These are phyloP conservation scores for Phytophthora citricola DNA, from an alignment of 352 stramenopile species.

Conservation along the genomic window DNA sequence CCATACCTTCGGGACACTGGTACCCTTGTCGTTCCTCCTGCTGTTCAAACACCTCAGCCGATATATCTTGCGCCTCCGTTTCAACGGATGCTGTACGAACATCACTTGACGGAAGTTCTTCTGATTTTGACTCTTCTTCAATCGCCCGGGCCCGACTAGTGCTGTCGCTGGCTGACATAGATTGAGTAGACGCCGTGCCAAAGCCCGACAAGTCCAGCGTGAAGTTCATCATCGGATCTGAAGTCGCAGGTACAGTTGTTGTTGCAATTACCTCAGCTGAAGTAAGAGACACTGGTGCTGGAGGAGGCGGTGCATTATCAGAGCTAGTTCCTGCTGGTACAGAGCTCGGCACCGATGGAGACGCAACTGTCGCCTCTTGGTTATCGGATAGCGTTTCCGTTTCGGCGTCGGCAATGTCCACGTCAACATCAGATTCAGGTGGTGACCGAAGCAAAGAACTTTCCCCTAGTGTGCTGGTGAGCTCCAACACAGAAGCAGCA, in stretches of 20 bases:
- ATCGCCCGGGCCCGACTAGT: slow-evolving; percentile 4
- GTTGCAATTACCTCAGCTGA: slow-evolving; percentile 17
- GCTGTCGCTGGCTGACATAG: slow-evolving; percentile 12
- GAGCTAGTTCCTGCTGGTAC: slow-evolving; percentile 12
- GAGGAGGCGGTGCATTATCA: slow-evolving; percentile 29
- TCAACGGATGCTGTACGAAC: slow-evolving; percentile 32
- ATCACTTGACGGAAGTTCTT: slow-evolving; percentile 29
- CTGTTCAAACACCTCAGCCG: slow-evolving; percentile 25
- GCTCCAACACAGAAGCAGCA: slow-evolving; percentile 79
- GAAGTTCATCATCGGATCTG: slow-evolving; percentile 79
- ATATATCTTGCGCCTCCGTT: slow-evolving; percentile 29
- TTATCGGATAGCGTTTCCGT: slow-evolving; percentile 35
- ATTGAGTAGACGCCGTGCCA: slow-evolving; percentile 23
- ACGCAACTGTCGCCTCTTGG: slow-evolving; percentile 17
- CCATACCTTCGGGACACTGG: slow-evolving; percentile 94
- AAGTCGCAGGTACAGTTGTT: slow-evolving; percentile 17
- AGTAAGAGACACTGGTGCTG: slow-evolving; percentile 35
- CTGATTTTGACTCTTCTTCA: slow-evolving; percentile 45
- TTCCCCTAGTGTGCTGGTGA: slow-evolving; percentile 85
- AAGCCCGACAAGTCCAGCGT: slow-evolving; percentile 82
- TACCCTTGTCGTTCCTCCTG: slow-evolving; percentile 36
- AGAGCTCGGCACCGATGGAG: slow-evolving; percentile 8
- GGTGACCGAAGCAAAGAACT: slow-evolving; percentile 83
- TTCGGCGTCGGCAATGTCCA: slow-evolving; percentile 53
- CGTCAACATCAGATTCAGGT: slow-evolving; percentile 58